These are phyloP conservation scores for Aspergillus funiculosus DNA, from an alignment of 495 filamentous ascomycete genomes.

Conservation along the genomic window DNA sequence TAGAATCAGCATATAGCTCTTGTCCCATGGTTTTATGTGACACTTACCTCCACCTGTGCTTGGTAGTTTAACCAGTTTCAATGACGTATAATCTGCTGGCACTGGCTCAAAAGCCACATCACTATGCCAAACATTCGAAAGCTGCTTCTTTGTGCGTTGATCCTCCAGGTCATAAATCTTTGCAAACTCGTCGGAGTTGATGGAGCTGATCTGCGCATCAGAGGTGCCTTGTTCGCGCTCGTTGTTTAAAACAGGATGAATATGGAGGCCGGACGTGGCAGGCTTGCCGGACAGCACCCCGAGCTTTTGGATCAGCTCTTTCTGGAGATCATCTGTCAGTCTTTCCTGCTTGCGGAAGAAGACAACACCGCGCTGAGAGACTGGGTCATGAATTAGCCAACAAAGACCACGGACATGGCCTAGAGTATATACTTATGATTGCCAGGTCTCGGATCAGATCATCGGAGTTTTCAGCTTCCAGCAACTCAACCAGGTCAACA, in stretches of 20 bases:
- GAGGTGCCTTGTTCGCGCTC: conserved; percentile 37
- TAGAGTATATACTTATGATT: conserved; percentile 32
- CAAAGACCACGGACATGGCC: conserved; percentile 6
- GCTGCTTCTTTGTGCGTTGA: too few relatives aligned
- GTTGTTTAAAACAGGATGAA: conserved; percentile 59
- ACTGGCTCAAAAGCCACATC: conserved; percentile 59
- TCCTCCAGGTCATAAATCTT: too few relatives aligned
- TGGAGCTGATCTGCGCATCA: conserved; percentile 62
- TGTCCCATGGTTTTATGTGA: not conserved
- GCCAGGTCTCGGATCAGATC: conserved; percentile 55
- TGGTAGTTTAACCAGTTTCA: conserved; percentile 52
- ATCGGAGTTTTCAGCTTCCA: conserved; percentile 49
- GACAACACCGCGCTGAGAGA: conserved; percentile 67
- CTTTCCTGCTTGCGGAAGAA: conserved; percentile 65
- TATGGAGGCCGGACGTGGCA: conserved; percentile 51
- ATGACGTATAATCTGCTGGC: conserved; percentile 53
- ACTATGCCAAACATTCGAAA: conserved; percentile 46
- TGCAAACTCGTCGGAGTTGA: conserved; percentile 52
- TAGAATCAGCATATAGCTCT: too few relatives aligned
- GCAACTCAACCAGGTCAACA: conserved; percentile 46
- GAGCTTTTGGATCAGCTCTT: conserved; percentile 53
- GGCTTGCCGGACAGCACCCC: conserved; percentile 56
- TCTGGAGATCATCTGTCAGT: conserved; percentile 54
- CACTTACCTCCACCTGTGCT: conserved; percentile 47
- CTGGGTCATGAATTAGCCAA: conserved; percentile 28